A percentile compares a stretch with the other conserved stretches of the same genome.
Conservation (phyloP, 768 basidiomycete species). For the Gautieria morchelliformis region DNA sequence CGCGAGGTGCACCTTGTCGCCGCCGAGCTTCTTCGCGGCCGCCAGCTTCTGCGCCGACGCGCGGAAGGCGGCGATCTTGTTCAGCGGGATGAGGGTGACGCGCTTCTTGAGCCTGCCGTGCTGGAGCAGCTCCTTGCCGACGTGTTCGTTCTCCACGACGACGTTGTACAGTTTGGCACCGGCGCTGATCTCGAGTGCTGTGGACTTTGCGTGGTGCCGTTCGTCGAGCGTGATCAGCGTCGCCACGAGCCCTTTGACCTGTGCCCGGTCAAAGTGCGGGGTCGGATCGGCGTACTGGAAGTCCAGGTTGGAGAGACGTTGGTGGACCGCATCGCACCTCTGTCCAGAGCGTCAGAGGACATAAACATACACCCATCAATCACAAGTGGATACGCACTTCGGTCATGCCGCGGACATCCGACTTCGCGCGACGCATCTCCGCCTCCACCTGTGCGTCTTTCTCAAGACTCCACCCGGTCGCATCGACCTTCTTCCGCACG, state of each 20-base stretch:
- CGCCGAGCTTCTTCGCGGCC: slow-evolving; percentile 58
- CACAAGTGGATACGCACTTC: slow-evolving; percentile 41
- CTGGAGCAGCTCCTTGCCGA: slow-evolving; percentile 78
- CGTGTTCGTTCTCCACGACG: slow-evolving; percentile 82
- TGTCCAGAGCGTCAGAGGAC: slow-evolving; percentile 20
- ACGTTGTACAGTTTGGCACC: slow-evolving; percentile 88
- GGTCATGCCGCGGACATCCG: slow-evolving; percentile 42
- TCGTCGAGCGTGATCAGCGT: slow-evolving; percentile 71
- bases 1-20: slow-evolving; percentile 72
- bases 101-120: slow-evolving; percentile 73
- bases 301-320: slow-evolving; percentile 58
- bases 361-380: background rate
- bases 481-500: slow-evolving; percentile 40
- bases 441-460: slow-evolving; percentile 52
- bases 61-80: slow-evolving; percentile 68
- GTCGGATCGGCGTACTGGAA: slow-evolving; percentile 77
- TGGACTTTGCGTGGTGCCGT: slow-evolving; percentile 67
- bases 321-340: slow-evolving; percentile 61
- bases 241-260: slow-evolving; percentile 89
- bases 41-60: slow-evolving; percentile 64
- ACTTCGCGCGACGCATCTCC: slow-evolving; percentile 41
- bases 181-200: slow-evolving; percentile 88
- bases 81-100: slow-evolving; percentile 89
- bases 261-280: slow-evolving; percentile 70
- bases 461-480: slow-evolving; percentile 68